Conservation (phyloP, 1,139 yeast species). For the Nakaseomyces bracarensis region DNA sequence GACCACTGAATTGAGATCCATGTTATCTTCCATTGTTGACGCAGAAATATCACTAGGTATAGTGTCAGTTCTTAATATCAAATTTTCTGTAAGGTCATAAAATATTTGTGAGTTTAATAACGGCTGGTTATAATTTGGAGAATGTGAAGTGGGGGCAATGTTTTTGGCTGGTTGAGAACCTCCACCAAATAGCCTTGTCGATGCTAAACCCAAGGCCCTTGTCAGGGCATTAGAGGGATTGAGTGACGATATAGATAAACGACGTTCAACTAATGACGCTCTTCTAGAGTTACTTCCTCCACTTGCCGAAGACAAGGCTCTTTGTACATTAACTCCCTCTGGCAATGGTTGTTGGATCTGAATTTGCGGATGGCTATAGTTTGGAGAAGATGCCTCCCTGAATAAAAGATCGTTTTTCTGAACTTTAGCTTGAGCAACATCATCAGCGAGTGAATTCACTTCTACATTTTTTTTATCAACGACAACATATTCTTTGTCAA, state of each 20-base stretch:
- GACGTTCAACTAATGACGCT: constrained; percentile 43
- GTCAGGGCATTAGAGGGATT: constrained; percentile 86
- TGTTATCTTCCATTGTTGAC: not conserved
- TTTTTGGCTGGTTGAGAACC: constrained; percentile 21
- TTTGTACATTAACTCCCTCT: not conserved
- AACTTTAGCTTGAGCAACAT: constrained; percentile 50
- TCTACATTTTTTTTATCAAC: constrained; percentile 92
- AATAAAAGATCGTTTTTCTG: constrained; percentile 1
- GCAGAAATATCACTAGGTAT: not conserved
- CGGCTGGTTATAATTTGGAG: constrained; percentile 17
- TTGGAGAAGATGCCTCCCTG: not conserved
- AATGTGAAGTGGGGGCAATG: constrained; percentile 10
- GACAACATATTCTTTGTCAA: constrained; percentile 84
- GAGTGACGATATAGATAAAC: constrained; percentile 54
- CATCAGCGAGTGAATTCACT: constrained; percentile 91
- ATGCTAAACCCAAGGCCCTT: constrained; percentile 80
- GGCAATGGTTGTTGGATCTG: constrained; percentile 17
- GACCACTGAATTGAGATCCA: constrained; percentile 32
- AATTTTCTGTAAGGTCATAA: constrained; percentile 31
- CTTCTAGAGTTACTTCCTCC: constrained; percentile 29
- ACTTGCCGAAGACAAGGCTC: constrained; percentile 17
- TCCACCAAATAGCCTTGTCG: constrained; percentile 74
- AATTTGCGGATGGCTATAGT: not conserved
- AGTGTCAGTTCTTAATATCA: constrained; percentile 29
- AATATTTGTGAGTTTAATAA: constrained; percentile 25